Percentiles rank a stretch among this genome's conserved stretches.
These are phyloP conservation scores for Mucor velutinosus DNA, from an alignment of 371 early-diverging fungal species.

Conservation along the genomic window DNA sequence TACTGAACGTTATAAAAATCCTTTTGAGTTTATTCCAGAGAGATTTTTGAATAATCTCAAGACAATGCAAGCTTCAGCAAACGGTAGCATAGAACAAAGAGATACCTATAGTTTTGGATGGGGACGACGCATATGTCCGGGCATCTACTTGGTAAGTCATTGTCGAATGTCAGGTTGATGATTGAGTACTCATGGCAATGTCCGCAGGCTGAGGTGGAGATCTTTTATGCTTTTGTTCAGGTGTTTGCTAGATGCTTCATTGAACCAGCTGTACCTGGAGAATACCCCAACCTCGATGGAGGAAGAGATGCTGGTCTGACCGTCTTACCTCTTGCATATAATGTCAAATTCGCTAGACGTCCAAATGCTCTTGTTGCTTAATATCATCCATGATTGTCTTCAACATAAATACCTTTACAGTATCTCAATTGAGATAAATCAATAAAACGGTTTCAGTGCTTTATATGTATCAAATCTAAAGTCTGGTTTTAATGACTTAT, in stretches of 20 bases:
- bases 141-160: background rate
- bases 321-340: background rate
- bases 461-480: too few species aligned
- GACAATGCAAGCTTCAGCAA: constrained; percentile 14
- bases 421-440: too few species aligned
- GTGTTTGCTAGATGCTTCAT: constrained; percentile 1
- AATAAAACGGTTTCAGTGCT: too few species aligned
- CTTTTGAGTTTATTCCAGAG: constrained; percentile 17
- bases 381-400: background rate
- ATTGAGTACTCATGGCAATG: too few species aligned
- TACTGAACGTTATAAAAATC: constrained; percentile 4
- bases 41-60: constrained; percentile 15
- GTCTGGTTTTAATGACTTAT: too few species aligned
- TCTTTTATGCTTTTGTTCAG: constrained; percentile 8
- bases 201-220: background rate
- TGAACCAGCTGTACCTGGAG: background rate
- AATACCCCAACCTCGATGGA: background rate
- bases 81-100: constrained; percentile 12
- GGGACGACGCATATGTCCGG: constrained; percentile 10
- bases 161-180: too few species aligned
- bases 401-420: too few species aligned
- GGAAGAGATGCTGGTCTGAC: background rate
- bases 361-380: background rate
- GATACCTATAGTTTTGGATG: constrained; percentile 27
- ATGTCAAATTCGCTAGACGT: constrained; percentile 9